Conservation (phyloP, 1,139 yeast species). For the Hansenula lynferdii region DNA sequence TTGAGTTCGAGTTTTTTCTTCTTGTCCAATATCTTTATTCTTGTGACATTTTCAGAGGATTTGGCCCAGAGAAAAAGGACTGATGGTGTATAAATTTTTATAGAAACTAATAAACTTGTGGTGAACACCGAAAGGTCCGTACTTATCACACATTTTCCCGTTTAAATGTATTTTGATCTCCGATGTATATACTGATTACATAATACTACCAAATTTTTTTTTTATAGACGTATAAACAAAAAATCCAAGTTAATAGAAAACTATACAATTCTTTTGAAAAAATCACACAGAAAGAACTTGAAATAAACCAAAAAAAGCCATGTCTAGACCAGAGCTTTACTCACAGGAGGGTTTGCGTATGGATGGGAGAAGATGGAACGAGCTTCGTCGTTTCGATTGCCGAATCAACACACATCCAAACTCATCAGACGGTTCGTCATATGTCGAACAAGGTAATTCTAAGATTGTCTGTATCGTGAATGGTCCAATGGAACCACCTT, state of each 20-base stretch:
- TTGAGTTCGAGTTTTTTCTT: constrained; percentile 63
- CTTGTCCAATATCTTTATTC: constrained; percentile 57
- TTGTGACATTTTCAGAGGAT: constrained; percentile 54
- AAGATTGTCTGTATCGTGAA: constrained; percentile 80
- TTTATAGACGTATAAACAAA: neutral
- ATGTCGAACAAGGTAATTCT: constrained; percentile 89
- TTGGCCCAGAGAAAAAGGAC: neutral
- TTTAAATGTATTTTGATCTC: neutral
- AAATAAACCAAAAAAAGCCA: constrained; percentile 10
- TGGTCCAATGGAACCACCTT: constrained; percentile 85
- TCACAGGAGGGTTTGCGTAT: constrained; percentile 92
- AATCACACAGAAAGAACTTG: neutral
- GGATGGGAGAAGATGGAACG: constrained; percentile 96
- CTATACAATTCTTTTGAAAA: neutral
- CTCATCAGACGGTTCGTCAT: constrained; percentile 89
- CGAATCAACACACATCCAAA: constrained; percentile 83
- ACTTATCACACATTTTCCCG: no score
- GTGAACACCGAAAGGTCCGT: no score
- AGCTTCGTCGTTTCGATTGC: constrained; percentile 76
- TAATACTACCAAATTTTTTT: neutral
- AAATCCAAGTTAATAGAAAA: neutral
- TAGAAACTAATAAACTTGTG: neutral
- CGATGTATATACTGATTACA: neutral
- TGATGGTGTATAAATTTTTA: neutral
- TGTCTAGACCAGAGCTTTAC: constrained; percentile 74